Evolutionary conservation across 2,329 filamentous ascomycete genomes (phyloP).

Genomic region (Fusarium nematophilum): DNA sequence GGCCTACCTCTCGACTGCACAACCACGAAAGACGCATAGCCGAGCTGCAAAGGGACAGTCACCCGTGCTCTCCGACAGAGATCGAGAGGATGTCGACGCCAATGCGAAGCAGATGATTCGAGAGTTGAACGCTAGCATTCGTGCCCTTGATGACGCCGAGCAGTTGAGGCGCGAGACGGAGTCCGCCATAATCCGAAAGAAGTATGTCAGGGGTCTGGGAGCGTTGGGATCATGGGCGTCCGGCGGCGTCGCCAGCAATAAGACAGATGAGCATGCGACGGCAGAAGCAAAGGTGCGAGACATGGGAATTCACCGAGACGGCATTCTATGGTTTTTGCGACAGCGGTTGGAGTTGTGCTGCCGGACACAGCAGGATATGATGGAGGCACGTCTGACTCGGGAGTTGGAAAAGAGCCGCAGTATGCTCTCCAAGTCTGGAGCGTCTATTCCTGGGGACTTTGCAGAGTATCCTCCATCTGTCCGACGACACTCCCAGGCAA

Average conservation of each 20-base stretch:
- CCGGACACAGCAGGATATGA: constrained; percentile 87
- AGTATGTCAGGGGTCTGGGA: constrained; percentile 73
- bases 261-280: constrained; percentile 72
- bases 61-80: constrained; percentile 77
- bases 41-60: constrained; percentile 58
- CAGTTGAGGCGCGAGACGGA: constrained; percentile 82
- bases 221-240: constrained; percentile 75
- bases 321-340: constrained; percentile 84
- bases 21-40: constrained; percentile 68
- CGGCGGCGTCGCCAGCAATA: constrained; percentile 59
- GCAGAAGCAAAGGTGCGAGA: constrained; percentile 79
- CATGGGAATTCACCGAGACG: constrained; percentile 78
- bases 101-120: constrained; percentile 87
- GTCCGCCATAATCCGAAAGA: constrained; percentile 75
- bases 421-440: constrained; percentile 76
- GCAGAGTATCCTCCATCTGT: constrained; percentile 45
- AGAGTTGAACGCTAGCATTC: constrained; percentile 85
- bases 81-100: constrained; percentile 88
- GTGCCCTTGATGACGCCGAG: constrained; percentile 83
- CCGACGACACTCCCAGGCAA: constrained; percentile 33
- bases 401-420: constrained; percentile 92
- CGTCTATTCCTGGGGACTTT: constrained; percentile 48
- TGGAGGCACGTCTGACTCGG: constrained; percentile 85
- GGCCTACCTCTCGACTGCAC: constrained; percentile 87
- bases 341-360: constrained; percentile 81